Base-by-base conservation (phyloP, 805 yeast species). In the Metschnikowia baotianmanensis region DNA sequence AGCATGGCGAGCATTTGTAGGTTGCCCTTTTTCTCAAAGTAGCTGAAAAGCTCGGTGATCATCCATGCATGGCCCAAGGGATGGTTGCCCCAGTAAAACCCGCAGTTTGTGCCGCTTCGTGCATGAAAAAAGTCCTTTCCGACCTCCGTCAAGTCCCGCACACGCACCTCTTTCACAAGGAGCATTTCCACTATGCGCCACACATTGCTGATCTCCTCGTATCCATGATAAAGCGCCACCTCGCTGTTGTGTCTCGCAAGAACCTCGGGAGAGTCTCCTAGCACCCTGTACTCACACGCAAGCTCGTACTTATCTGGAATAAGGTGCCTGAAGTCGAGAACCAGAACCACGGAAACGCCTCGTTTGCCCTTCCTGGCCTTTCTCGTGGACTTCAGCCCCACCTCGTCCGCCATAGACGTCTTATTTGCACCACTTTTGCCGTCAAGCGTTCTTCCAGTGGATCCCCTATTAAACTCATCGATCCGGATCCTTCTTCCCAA, bases 1-100 rank as follows among this genome's bases (percentile, higher is more conserved):
- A 89, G 61, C 88, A 86, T 85, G 1, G 95, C 96, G 18, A 90
- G 65, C 96, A 91, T 87, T 59, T 91, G 97, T 20, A 87, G 62
- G 53, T 91, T 83, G 1, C 82, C 79, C 30, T 69, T 55, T 24
- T 53, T 62, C 51, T 83, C 93, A 56, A 82, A 88, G 51, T 82
- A 82, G 1, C 59, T 55, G 54, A 90, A 69, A 29, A 88, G 66
- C 44, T 78, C 77, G 19, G 70, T 71, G 0, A 87, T 70, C 17
- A 87, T 64, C 85, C 87, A 78, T 10, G 71, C 51, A 28, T 80
- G 72, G 1, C 95, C 96, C 57, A 83, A 77, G 0, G 89, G 90
- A 57, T 86, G 95, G 4, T 75, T 63, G 0, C 91, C 91, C 96
- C 96, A 90, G 42, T 73, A 76, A 45, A 78, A 76, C 52, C 61